Conservation (phyloP, 257 asterid genomes). For the Voacanga thouarsii region DNA sequence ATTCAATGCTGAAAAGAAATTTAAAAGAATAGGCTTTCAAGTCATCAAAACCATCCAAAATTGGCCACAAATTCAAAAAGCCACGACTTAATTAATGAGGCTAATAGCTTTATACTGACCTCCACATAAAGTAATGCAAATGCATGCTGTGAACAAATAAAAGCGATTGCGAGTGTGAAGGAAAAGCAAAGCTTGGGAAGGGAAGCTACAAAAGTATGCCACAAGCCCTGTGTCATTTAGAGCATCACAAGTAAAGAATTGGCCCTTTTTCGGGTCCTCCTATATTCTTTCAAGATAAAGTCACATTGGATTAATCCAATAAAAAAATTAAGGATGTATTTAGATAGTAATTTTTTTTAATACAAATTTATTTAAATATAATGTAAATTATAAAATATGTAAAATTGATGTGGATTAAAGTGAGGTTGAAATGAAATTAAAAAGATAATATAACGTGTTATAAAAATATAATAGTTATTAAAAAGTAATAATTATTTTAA, state of each 20-base stretch:
- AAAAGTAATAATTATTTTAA: too few species aligned
- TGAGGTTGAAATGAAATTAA: too few species aligned
- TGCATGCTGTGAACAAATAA: background rate
- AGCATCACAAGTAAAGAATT: background rate
- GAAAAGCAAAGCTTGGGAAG: background rate
- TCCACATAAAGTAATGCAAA: conserved; percentile 1
- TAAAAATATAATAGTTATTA: too few species aligned
- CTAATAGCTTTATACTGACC: background rate
- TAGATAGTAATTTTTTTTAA: too few species aligned
- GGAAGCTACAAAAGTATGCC: too few species aligned
- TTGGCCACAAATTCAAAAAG: background rate
- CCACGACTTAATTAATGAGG: background rate
- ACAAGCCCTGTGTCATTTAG: background rate
- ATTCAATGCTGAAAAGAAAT: background rate
- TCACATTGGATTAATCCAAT: too few species aligned
- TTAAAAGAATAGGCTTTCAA: background rate
- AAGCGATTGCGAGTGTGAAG: too few species aligned
- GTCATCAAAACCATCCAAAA: background rate
- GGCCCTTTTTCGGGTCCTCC: background rate
- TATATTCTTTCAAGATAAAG: background rate
- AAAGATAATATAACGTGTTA: too few species aligned
- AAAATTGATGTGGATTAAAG: too few species aligned
- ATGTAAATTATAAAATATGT: too few species aligned
- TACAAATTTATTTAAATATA: too few species aligned
- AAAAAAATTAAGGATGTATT: too few species aligned